Conservation (phyloP, 176 grass and related monocot species). For the Urochloa ruziziensis region DNA sequence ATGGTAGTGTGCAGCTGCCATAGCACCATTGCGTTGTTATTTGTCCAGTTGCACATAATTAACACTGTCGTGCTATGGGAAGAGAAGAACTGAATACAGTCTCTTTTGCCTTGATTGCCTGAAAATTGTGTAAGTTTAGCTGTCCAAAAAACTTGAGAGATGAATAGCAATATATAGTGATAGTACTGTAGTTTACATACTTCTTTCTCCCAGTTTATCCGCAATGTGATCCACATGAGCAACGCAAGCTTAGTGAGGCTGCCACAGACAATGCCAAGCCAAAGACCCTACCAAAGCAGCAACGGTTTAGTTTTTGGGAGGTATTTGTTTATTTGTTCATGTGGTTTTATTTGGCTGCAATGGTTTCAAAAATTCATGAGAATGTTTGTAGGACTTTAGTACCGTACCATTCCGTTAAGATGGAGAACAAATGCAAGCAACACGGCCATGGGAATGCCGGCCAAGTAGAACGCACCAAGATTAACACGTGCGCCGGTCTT, state of each 20-base stretch:
- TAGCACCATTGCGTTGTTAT: too few relatives aligned
- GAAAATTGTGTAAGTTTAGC: not conserved
- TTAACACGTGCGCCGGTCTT: not conserved
- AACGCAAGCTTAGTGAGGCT: slow-evolving; percentile 6
- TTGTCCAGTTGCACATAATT: not conserved
- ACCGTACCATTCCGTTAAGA: slow-evolving; percentile 8
- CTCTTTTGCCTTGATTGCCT: slow-evolving; percentile 25
- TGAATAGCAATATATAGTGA: not conserved
- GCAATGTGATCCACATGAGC: slow-evolving; percentile 13
- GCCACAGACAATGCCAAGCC: slow-evolving; percentile 40
- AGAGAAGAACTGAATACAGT: not conserved
- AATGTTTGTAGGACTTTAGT: not conserved
- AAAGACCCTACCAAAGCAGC: slow-evolving; percentile 13
- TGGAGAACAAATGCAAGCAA: not conserved
- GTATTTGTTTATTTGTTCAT: not conserved
- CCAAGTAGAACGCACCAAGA: slow-evolving; percentile 4
- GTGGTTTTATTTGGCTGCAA: not conserved
- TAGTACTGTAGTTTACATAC: not conserved
- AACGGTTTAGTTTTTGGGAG: not conserved
- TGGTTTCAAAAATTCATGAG: not conserved
- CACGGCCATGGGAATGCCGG: not conserved
- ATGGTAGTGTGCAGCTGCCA: not conserved
- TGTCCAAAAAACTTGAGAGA: not conserved
- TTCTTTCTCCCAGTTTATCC: slow-evolving; percentile 33
- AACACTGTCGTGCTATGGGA: not conserved